Base-by-base conservation (phyloP, 2,329 filamentous ascomycete species). In the Xylariales sp. region DNA sequence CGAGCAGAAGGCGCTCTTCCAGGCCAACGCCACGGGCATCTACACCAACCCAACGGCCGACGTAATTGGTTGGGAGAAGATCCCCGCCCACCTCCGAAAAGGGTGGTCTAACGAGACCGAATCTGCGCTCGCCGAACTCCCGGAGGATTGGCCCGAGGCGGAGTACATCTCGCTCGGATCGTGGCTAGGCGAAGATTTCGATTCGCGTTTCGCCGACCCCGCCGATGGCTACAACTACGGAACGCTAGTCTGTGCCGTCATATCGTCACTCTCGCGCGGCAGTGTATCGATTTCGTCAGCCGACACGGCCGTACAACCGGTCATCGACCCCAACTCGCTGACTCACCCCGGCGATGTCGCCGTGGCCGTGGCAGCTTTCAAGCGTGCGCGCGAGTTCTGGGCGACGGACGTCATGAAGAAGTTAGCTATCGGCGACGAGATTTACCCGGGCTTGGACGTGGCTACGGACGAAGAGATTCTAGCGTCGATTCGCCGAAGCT, bases 341-440 rank as follows among this genome's bases (percentile, higher is more conserved):
- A 70, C 72, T 8, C 65, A 75, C 48, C 74, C 67, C 1, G 69
- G 69, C 74, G 89, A 89, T 73, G 89, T 90, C 77, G 89, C 91
- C 73, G 88, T 90, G 28, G 87, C 87, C 54, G 89, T 89, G 54
- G 87, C 86, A 2, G 89, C 88, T 55, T 82, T 91, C 76, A 87
- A 87, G 77, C 87, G 88, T 10, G 88, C 88, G 6, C 87, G 89
- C 64, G 80, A 87, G 72, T 84, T 91, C 70, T 89, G 88, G 68
- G 77, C 87, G 73, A 83, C 90, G 73, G 81, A 84, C 0, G 89
- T 89, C 9, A 90, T 92, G 83, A 85, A 85, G 74, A 79, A 85
- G 73, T 90, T 89, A 85, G 84, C 90, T 76, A 89, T 90, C 80
- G 87, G 86, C 58, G 89, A 91, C 75, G 87, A 91, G 65, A 87